Evolutionary conservation across 805 yeast species (phyloP), one percentile per base, ranked within the genome.

Genomic region (Diddensiella santjacobensis): DNA sequence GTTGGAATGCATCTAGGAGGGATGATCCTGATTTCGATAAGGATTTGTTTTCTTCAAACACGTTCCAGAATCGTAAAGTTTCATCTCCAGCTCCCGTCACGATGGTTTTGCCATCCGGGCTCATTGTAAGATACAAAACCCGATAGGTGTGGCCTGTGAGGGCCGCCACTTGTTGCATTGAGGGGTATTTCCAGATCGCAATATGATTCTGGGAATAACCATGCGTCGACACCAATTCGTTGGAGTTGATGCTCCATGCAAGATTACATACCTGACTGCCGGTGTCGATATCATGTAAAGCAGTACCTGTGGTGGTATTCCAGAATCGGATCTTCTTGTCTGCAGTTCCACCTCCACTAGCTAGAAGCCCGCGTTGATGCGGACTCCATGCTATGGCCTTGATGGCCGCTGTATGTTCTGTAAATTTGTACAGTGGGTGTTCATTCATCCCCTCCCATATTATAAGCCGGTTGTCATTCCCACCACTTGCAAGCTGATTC

Each of bases 71-170:
- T 54, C 99, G 68, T 48, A 93, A 70, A 0, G 99, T 93, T 66
- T 93, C 99, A 68, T 93, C 99, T 3, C 98, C 99, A 1, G 99
- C 97, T 1, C 99, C 99, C 0, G 99, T 90, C 2, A 91, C 99
- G 11, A 93, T 84, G 0, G 97, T 89, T 53, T 87, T 89, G 0
- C 99, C 99, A 68, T 93, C 98, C 0, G 97, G 96, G 17, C 96
- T 85, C 69, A 91, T 73, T 3, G 96, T 80, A 57, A 93, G 71
- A 64, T 93, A 93, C 43, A 93, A 71, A 10, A 93, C 98, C 53
- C 99, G 75, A 62, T 84, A 87, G 1, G 96, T 87, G 63, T 93
- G 99, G 0, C 98, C 99, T 11, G 95, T 87, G 47, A 93, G 75
- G 19, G 90, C 87, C 0, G 96, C 96, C 29, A 93, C 80, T 58